Base-by-base conservation (phyloP, 306 rosid species). In the Betula pendula region DNA sequence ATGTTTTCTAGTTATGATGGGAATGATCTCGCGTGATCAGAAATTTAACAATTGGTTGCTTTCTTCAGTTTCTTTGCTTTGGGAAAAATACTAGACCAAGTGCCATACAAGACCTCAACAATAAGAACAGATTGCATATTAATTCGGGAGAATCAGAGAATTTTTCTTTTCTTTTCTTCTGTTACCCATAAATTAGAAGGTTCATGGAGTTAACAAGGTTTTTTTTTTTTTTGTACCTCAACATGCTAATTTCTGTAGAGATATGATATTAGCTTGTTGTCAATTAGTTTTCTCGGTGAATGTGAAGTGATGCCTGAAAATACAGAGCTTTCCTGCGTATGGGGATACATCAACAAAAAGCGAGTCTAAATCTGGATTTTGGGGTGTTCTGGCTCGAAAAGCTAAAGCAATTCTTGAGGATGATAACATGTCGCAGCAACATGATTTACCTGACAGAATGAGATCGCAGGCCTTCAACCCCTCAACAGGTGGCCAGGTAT, bases 391-490 rank as follows among this genome's bases (percentile, higher is more conserved):
- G 55, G 94, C 96, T 20, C 89, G 91, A 58, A 92, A 91, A 73
- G 98, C 99, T 7, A 92, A 91, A 85, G 88, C 98, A 78, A 92
- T 95, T 67, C 78, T 92, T 22, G 99, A 95, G 31, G 98, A 95
- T 19, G 93, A 87, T 50, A 74, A 80, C 73, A 59, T 82, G 22
- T 24, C 69, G 47, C 78, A 63, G 43, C 83, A 81, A 43, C 56
- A 44, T 49, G 82, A 80, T 20, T 52, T 8, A 70, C 59, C 77
- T 1, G 81, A 86, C 55, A 53, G 77, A 35, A 68, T 79, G 56
- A 72, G 82, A 77, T 85, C 93, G 15, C 70, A 55, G 62, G 66
- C 87, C 25, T 66, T 72, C 47, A 62, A 62, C 77, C 70, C 71
- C 75, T 79, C 89, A 70, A 51, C 77, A 51, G 67, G 82, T 74